Conservation (phyloP, 2,329 filamentous ascomycete genomes). For the Fusarium goolgardi region DNA sequence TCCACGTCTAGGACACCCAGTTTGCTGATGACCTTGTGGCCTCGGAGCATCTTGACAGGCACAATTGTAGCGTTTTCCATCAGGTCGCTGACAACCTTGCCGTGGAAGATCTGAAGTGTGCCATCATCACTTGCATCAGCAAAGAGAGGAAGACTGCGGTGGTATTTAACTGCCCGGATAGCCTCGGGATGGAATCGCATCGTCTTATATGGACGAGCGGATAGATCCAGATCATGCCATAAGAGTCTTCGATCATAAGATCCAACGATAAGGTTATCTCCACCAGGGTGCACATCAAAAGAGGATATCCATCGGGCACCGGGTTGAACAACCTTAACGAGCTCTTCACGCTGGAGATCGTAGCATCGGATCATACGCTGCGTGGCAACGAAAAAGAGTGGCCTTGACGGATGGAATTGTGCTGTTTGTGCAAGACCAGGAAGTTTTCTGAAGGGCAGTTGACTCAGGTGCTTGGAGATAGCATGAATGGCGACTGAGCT, state of each 20-base stretch:
- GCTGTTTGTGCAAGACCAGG: conserved; percentile 85
- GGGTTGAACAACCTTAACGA: conserved; percentile 92
- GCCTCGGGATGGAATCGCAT: conserved; percentile 94
- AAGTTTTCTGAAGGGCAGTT: conserved; percentile 86
- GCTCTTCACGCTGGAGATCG: conserved; percentile 89
- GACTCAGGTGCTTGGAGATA: conserved; percentile 91
- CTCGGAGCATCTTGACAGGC: conserved; percentile 91
- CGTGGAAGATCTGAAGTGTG: conserved; percentile 94
- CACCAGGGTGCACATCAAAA: conserved; percentile 91
- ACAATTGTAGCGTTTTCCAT: conserved; percentile 98
- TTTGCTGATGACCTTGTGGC: conserved; percentile 86
- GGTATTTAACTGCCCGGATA: conserved; percentile 89
- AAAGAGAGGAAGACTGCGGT: conserved; percentile 85
- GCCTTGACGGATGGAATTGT: conserved; percentile 93
- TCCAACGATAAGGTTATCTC: conserved; percentile 93
- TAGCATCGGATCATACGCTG: conserved; percentile 94
- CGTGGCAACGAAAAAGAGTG: conserved; percentile 95
- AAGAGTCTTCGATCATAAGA: conserved; percentile 93
- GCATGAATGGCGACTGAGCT: conserved; percentile 94
- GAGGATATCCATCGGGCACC: conserved; percentile 94
- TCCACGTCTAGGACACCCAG: conserved; percentile 93
- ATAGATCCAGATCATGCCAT: conserved; percentile 97
- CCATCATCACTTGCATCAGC: conserved; percentile 97
- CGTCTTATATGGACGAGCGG: conserved; percentile 91
- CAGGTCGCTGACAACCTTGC: conserved; percentile 91